phyloP scores from a whole-genome alignment of 208 protist genomes.

The Willaertia magna region DNA sequence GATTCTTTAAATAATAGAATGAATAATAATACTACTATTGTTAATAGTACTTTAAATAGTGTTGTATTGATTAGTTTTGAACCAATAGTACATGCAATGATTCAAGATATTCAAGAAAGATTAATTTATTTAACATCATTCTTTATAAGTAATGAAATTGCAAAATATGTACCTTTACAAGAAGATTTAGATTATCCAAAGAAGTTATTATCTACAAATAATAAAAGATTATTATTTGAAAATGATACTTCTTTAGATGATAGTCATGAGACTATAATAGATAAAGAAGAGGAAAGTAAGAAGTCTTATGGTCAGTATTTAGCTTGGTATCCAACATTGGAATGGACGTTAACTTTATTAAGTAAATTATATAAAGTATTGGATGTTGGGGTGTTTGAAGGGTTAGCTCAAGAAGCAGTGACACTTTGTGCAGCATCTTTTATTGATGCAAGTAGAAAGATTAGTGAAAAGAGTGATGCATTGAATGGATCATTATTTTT shows the following conservation, averaged over 20 bases:
- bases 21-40: not conserved
- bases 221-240: not conserved
- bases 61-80: not conserved
- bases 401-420: slow-evolving; percentile 21
- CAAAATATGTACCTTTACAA: not conserved
- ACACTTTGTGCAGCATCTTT: not conserved
- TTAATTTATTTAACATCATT: slow-evolving; percentile 16
- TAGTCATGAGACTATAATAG: too few species aligned
- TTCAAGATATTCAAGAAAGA: slow-evolving; percentile 23
- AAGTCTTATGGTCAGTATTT: too few species aligned
- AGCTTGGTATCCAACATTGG: slow-evolving; percentile 13
- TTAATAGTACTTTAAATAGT: too few species aligned
- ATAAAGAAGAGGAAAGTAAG: too few species aligned
- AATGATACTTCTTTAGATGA: too few species aligned
- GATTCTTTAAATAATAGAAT: not conserved
- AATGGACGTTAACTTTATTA: slow-evolving; percentile 16
- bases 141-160: slow-evolving; percentile 8
- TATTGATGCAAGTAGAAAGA: slow-evolving; percentile 12
- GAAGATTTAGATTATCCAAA: not conserved
- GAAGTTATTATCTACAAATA: not conserved
- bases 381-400: slow-evolving; percentile 22
- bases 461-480: not conserved
- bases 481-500: slow-evolving; percentile 17
- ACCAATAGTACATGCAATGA: slow-evolving; percentile 6
- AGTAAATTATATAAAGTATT: not conserved